Percentiles rank a stretch among this genome's conserved stretches.
phyloP scores from a whole-genome alignment of 1,284 basidiomycete species.

The Tilletia setariae region DNA sequence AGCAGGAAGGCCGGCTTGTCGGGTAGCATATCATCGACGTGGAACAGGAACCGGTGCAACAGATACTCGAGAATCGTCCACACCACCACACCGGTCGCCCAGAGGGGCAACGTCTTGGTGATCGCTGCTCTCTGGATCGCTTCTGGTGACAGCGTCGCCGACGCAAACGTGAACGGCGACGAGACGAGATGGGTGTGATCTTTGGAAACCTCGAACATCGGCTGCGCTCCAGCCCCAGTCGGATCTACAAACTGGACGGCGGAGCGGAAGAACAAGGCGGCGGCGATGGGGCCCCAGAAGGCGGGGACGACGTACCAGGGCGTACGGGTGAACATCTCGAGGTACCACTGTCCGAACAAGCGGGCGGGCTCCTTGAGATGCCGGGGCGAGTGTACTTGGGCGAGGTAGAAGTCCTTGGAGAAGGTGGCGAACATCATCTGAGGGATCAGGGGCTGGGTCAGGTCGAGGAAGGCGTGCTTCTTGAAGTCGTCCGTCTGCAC shows the following conservation, averaged over 20 bases:
- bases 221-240: not conserved
- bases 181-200: not conserved
- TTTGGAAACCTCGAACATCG: not conserved
- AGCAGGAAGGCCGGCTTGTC: slow-evolving; percentile 76
- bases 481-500: slow-evolving; percentile 58
- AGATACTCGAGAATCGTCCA: slow-evolving; percentile 95
- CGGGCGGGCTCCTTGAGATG: slow-evolving; percentile 82
- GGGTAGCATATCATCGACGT: slow-evolving; percentile 85
- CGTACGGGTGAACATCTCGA: slow-evolving; percentile 85
- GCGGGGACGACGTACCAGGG: slow-evolving; percentile 91
- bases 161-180: slow-evolving; percentile 1
- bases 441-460: slow-evolving; percentile 76
- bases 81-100: slow-evolving; percentile 73
- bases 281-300: slow-evolving; percentile 85
- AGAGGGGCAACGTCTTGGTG: slow-evolving; percentile 17
- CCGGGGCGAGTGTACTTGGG: slow-evolving; percentile 90
- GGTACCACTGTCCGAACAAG: slow-evolving; percentile 75
- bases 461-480: slow-evolving; percentile 88
- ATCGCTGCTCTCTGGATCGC: slow-evolving; percentile 1
- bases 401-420: slow-evolving; percentile 89
- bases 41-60: slow-evolving; percentile 97
- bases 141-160: not conserved
- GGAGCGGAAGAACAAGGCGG: slow-evolving; percentile 76
- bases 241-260: slow-evolving; percentile 67
- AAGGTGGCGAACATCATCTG: slow-evolving; percentile 83